Conservation (phyloP, 169 alveolate genomes). For the Sarcocystis neurona region DNA sequence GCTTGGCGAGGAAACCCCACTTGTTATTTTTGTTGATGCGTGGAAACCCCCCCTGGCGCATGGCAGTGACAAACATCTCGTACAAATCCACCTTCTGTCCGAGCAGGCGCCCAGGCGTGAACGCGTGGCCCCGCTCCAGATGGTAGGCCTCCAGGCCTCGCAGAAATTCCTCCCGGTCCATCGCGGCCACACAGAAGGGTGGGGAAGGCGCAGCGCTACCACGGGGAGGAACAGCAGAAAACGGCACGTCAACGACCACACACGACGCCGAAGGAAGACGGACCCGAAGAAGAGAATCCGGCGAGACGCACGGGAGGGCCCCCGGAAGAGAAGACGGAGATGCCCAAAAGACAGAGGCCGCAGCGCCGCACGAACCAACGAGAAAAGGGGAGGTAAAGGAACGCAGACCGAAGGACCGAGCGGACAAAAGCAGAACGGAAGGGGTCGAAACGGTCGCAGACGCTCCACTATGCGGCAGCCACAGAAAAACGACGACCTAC, state of each 20-base stretch:
- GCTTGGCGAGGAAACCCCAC: constrained; percentile 57
- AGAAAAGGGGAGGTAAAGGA: background rate
- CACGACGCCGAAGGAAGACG: background rate
- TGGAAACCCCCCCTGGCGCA: constrained; percentile 66
- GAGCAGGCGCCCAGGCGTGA: constrained; percentile 35
- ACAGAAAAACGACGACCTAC: no score
- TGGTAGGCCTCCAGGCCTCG: constrained; percentile 35
- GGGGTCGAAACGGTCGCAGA: no score
- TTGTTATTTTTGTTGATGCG: constrained; percentile 63
- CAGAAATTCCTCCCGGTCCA: constrained; percentile 51
- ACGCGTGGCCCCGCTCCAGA: constrained; percentile 51
- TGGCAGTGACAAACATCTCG: constrained; percentile 51
- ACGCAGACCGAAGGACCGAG: background rate
- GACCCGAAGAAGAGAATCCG: background rate
- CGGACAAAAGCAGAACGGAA: background rate
- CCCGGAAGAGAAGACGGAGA: background rate
- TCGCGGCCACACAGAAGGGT: background rate
- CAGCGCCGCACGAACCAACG: background rate
- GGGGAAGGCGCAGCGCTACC: background rate
- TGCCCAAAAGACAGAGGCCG: background rate
- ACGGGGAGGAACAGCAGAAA: background rate
- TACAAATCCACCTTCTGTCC: constrained; percentile 46
- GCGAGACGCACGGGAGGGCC: background rate
- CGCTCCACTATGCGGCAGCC: no score
- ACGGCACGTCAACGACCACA: background rate